Base-by-base conservation (phyloP, 2,329 filamentous ascomycete species). In the Fusarium avenaceum region DNA sequence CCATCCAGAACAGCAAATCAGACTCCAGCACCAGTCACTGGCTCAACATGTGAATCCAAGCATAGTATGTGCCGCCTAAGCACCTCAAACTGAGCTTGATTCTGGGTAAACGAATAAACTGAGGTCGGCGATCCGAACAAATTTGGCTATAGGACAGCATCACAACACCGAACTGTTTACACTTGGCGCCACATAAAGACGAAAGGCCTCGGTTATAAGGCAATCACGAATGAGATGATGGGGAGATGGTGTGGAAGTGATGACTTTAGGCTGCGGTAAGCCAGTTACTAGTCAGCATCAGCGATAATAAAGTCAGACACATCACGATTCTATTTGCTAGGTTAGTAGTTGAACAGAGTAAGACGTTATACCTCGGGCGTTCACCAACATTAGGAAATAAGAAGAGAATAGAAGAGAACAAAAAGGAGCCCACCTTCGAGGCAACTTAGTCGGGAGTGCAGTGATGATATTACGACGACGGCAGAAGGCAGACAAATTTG, bases 231-330 rank as follows among this genome's bases (percentile, higher is more conserved):
- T 33, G 14, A 15, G 13, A 33, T 15, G 15, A 42, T 13, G 26
- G 17, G 15, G 17, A 46, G 30, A 42, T 24, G 52, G 42, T 67
- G 48, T 42, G 47, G 40, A 39, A 11, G 32, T 26, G 46, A 45
- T 52, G 57, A 44, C 33, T 30, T 28, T 39, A 10, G 19, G 19
- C 30, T 33, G 30, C 30, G 13, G 30, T 33, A 33, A 22, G 26
- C 5, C 19, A 24, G 35, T 63, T 40, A 44, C 49, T 54, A 43
- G 56, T 52, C 19, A n/a, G 47, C 35, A 24, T 35, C 39, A 45
- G 30, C 40, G n/a, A 48, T 32, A 14, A 40, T 20, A n/a, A 19
- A 49, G 28, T 35, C 13, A 11, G 7, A 17, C 28, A 38, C 13
- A 24, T 22, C 15, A 10, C n/a, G 30, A 30, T 9, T 55, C 28